These are phyloP conservation scores for Ichthyophthirius multifiliis DNA, from an alignment of 169 alveolate genomes.

Conservation along the genomic window DNA sequence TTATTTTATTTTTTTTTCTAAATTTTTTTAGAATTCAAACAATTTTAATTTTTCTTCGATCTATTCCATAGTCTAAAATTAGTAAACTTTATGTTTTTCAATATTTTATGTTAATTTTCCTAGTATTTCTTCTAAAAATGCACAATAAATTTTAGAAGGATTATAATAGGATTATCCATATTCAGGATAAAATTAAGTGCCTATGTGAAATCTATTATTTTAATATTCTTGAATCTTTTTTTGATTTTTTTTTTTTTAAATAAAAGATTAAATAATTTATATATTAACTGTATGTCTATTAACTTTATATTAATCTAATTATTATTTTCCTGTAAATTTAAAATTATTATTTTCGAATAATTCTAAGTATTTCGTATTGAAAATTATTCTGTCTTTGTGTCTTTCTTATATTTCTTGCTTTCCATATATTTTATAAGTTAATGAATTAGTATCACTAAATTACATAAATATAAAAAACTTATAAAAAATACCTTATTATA, in stretches of 20 bases:
- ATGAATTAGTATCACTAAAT: slow-evolving; percentile 69
- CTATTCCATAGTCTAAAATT: too few relatives aligned
- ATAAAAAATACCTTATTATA: slow-evolving; percentile 46
- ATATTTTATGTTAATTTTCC: too few relatives aligned
- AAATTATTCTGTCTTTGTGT: slow-evolving; percentile 94
- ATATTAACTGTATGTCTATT: slow-evolving; percentile 82
- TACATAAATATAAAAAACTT: too few relatives aligned
- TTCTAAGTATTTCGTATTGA: slow-evolving; percentile 86
- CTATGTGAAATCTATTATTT: slow-evolving; percentile 91
- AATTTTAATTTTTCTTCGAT: too few relatives aligned
- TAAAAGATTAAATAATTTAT: not conserved
- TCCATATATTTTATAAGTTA: slow-evolving; percentile 86
- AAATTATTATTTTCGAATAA: slow-evolving; percentile 85
- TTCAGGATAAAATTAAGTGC: slow-evolving; percentile 96
- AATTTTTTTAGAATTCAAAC: too few relatives aligned
- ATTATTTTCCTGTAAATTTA: slow-evolving; percentile 91
- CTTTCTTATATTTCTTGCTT: slow-evolving; percentile 87
- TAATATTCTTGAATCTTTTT: slow-evolving; percentile 64
- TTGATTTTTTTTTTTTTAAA: not conserved
- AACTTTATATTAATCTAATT: slow-evolving; percentile 86
- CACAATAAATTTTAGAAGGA: too few relatives aligned
- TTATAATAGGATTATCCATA: too few relatives aligned
- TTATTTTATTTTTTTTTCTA: too few relatives aligned
- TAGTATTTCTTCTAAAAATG: too few relatives aligned
- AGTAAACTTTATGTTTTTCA: too few relatives aligned